Evolutionary conservation across 345 rosid species (phyloP).

Genomic region (Lepidium sativum): DNA sequence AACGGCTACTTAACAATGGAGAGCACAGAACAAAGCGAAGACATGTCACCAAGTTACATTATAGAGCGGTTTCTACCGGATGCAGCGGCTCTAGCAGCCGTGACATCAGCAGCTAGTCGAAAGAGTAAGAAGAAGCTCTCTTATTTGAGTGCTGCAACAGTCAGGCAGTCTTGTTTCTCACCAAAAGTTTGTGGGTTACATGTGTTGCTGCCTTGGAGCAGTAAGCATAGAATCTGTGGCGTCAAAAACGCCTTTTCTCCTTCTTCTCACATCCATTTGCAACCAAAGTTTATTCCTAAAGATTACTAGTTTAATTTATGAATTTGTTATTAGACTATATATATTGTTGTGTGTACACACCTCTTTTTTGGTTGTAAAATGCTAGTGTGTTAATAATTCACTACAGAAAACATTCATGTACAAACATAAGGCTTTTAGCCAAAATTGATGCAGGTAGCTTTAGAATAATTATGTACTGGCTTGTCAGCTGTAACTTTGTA

Average conservation of each 20-base stretch:
- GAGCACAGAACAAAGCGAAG: conserved; percentile 23
- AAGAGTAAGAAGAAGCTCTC: conserved; percentile 24
- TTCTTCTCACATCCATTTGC: conserved; percentile 12
- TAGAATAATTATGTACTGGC: not conserved
- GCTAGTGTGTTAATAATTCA: not conserved
- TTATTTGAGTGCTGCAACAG: conserved; percentile 23
- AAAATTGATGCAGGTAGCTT: conserved; percentile 9
- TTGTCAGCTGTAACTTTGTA: too few species aligned
- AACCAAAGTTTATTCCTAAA: conserved; percentile 22
- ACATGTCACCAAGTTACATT: conserved; percentile 52
- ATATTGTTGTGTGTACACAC: not conserved
- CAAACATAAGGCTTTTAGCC: conserved; percentile 10
- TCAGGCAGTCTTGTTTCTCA: conserved; percentile 26
- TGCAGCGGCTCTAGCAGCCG: conserved; percentile 70
- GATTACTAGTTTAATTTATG: conserved; percentile 9
- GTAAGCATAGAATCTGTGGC: conserved; percentile 61
- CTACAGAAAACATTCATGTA: not conserved
- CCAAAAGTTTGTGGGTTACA: conserved; percentile 65
- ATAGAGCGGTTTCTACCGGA: conserved; percentile 71
- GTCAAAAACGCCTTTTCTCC: conserved; percentile 42
- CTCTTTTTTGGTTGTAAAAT: not conserved
- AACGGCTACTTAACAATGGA: conserved; percentile 33
- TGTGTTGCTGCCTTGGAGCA: conserved; percentile 57
- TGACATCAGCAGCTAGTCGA: conserved; percentile 42
- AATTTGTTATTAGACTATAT: not conserved